These are phyloP conservation scores for Saussurea involucrata DNA, from an alignment of 129 eudicot species.

Conservation along the genomic window DNA sequence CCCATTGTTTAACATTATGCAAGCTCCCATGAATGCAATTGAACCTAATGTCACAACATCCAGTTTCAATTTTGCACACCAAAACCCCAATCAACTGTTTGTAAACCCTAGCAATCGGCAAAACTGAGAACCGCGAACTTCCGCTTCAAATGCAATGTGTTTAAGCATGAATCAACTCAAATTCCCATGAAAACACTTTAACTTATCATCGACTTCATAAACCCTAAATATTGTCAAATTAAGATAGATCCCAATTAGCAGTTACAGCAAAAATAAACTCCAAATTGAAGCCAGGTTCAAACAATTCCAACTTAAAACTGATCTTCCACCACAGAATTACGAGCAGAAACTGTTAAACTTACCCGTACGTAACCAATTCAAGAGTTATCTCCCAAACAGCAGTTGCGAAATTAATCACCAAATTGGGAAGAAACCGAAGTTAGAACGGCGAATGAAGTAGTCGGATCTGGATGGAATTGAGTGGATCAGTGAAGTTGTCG, in stretches of 20 bases:
- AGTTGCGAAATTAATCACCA: background rate
- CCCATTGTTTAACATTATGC: background rate
- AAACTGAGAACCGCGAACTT: background rate
- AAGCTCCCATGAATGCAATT: slow-evolving; percentile 8
- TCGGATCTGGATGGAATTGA: slow-evolving; percentile 23
- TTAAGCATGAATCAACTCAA: slow-evolving; percentile 11
- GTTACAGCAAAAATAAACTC: background rate
- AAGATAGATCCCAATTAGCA: background rate
- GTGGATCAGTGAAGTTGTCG: slow-evolving; percentile 21
- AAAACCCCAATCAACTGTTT: background rate
- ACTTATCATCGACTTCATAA: slow-evolving; percentile 4
- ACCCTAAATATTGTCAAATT: background rate
- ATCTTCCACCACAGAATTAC: slow-evolving; percentile 1
- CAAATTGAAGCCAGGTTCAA: slow-evolving; percentile 2
- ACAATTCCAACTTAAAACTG: background rate
- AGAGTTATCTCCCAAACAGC: background rate
- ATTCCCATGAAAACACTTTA: slow-evolving; percentile 11
- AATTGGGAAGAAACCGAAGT: background rate
- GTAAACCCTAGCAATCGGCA: background rate
- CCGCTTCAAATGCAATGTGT: slow-evolving; percentile 6
- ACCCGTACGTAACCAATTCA: background rate
- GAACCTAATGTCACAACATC: background rate
- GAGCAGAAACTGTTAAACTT: background rate
- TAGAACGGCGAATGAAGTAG: background rate
- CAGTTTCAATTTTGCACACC: background rate